phyloP scores from a whole-genome alignment of 192 early-diverging fungal genomes.

The Rhizoclosmatium globosum region DNA sequence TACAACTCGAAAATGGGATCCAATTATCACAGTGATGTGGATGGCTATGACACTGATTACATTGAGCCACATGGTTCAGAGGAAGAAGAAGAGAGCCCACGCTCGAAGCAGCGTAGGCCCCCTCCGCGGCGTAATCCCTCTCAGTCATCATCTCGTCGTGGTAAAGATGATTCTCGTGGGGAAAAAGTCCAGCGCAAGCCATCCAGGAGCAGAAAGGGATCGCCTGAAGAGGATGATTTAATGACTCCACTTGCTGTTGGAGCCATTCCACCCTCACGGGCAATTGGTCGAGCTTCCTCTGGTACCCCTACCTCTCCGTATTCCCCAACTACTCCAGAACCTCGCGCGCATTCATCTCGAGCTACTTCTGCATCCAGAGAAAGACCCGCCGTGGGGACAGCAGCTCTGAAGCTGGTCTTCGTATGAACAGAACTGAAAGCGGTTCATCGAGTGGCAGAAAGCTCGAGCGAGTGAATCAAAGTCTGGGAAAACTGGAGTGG shows the following conservation, averaged over 20 bases:
- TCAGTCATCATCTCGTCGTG: not conserved
- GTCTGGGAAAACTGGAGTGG: not conserved
- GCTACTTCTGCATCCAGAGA: not conserved
- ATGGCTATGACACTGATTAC: constrained; percentile 22
- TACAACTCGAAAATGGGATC: not conserved
- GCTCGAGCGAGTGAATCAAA: constrained; percentile 15
- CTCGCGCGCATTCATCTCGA: not conserved
- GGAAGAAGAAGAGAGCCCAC: not conserved
- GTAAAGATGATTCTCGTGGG: not conserved
- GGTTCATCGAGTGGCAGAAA: constrained; percentile 7
- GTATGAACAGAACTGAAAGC: not conserved
- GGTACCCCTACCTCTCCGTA: not conserved
- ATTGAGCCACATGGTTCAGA: not conserved
- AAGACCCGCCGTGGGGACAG: not conserved
- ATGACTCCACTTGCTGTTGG: not conserved
- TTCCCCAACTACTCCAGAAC: not conserved
- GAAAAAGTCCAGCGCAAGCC: not conserved
- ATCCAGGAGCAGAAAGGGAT: not conserved
- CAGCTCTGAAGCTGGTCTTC: not conserved
- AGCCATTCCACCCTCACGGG: not conserved
- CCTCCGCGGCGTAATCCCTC: not conserved
- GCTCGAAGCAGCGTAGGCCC: not conserved
- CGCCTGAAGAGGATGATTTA: not conserved
- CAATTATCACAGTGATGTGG: not conserved
- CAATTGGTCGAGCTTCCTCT: not conserved